Evolutionary conservation across 148 eudicot genomes (phyloP), one percentile per base, ranked within the genome.

Genomic region (Polygonum aviculare): DNA sequence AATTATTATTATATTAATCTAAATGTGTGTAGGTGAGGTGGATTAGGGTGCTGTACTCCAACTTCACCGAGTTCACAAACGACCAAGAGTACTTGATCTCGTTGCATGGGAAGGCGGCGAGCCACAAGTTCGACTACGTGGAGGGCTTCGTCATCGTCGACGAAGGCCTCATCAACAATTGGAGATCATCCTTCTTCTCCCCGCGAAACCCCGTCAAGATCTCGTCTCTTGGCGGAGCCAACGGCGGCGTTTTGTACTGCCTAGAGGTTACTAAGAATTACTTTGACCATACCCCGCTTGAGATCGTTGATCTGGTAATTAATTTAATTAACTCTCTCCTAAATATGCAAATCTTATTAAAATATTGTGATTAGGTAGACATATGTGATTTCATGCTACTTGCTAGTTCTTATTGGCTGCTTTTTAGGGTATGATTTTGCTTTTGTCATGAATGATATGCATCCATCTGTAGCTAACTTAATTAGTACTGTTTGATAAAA

Each of bases 41-140:
- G 98, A 90, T 94, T 36, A 84, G 97, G 67, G 96, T 90, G 36
- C 3, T 92, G 75, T 94, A 94, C 83, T 87, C 93, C 2, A 88
- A 88, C 80, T 94, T 94, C 75, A 79, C 93, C 11, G 80, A 79
- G 44, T 94, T 94, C 62, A 90, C 92, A 9, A 75, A 77, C 12
- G 98, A 94, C 77, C 98, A 94, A 79, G 98, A 94, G 82, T 87
- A 90, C 78, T 81, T 94, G 2, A 92, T 92, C 57, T 94, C 98
- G 0, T 75, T 86, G 47, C 96, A 94, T 76, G 88, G 80, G 10
- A 80, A 88, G 50, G 75, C 86, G 36, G 69, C 77, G 1, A 51
- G 79, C 18, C 57, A 84, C 54, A 92, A 88, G 70, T 94, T 94
- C 54, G 96, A 92, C 69, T 94, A 94, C 75, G 92, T 94, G 36